Conservation (phyloP, 2,329 filamentous ascomycete genomes). For the Dryadomyces sulphureus region DNA sequence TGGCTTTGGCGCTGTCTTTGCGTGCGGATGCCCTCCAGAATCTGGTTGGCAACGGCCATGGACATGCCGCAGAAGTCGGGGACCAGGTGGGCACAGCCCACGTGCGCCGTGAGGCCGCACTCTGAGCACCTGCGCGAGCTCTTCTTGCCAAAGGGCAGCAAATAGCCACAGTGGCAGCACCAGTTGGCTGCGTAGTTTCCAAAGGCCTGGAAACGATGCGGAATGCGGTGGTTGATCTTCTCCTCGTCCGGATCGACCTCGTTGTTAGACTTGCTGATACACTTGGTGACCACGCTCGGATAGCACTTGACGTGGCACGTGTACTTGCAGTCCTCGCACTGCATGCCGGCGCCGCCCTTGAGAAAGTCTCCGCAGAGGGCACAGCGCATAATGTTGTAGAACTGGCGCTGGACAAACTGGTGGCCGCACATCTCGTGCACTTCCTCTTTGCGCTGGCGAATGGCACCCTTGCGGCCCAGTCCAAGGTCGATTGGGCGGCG, state of each 20-base stretch:
- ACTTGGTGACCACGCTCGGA: slow-evolving; percentile 91
- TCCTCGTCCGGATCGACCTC: slow-evolving; percentile 97
- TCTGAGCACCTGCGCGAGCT: slow-evolving; percentile 89
- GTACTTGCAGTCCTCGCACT: slow-evolving; percentile 99
- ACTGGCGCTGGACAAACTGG: slow-evolving; percentile 97
- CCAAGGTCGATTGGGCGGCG: slow-evolving; percentile 73
- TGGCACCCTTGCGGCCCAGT: slow-evolving; percentile 85
- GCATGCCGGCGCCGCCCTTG: slow-evolving; percentile 97
- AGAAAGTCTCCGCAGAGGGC: slow-evolving; percentile 95
- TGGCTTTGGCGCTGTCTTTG: slow-evolving; percentile 54
- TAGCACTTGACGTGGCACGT: slow-evolving; percentile 98
- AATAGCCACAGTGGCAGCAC: slow-evolving; percentile 98
- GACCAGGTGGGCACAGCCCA: slow-evolving; percentile 83
- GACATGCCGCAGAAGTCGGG: slow-evolving; percentile 99
- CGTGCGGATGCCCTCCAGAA: slow-evolving; percentile 70
- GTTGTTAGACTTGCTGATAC: slow-evolving; percentile 98
- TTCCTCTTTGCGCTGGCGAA: slow-evolving; percentile 95
- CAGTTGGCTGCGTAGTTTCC: slow-evolving; percentile 97
- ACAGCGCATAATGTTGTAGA: slow-evolving; percentile 99
- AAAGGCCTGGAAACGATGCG: slow-evolving; percentile 92
- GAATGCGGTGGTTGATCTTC: slow-evolving; percentile 98
- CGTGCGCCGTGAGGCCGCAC: slow-evolving; percentile 83
- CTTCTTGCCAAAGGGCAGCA: slow-evolving; percentile 87
- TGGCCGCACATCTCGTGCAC: slow-evolving; percentile 98
- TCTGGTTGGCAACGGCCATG: slow-evolving; percentile 92